phyloP scores from a whole-genome alignment of 352 stramenopile genomes.

The Nothophytophthora sp. region DNA sequence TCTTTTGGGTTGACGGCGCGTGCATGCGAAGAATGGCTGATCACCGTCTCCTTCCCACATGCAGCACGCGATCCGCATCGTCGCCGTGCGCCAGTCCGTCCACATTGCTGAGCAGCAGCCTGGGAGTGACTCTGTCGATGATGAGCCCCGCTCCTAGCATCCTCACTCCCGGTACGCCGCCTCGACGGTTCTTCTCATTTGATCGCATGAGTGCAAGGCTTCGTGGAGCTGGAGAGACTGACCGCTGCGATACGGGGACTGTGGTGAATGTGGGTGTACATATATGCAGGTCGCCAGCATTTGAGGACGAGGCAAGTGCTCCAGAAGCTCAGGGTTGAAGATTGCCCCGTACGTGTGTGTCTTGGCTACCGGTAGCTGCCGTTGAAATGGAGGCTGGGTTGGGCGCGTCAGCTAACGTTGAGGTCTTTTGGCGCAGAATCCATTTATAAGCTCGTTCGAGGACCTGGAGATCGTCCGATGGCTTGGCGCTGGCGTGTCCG shows the following conservation, averaged over 20 bases:
- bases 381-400: too few species aligned
- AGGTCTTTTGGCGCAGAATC: constrained; percentile 16
- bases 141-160: constrained; percentile 36
- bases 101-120: constrained; percentile 34
- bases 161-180: too few species aligned
- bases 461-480: constrained; percentile 55
- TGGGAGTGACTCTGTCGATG: constrained; percentile 42
- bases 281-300: neutral
- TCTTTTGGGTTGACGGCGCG: too few species aligned
- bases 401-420: too few species aligned
- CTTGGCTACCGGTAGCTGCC: too few species aligned
- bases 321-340: constrained; percentile 20
- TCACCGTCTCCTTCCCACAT: too few species aligned
- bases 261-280: neutral
- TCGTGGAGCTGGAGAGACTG: neutral
- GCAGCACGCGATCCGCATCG: constrained; percentile 18
- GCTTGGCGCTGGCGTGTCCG: constrained; percentile 70
- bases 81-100: constrained; percentile 43
- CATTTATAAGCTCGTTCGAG: constrained; percentile 42
- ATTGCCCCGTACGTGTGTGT: constrained; percentile 24
- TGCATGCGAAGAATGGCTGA: too few species aligned
- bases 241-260: neutral
- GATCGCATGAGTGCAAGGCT: too few species aligned
- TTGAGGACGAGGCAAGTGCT: constrained; percentile 31
- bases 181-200: too few species aligned